Evolutionary conservation across 352 stramenopile species (phyloP).

Genomic region (Saprolegnia parasitica): DNA sequence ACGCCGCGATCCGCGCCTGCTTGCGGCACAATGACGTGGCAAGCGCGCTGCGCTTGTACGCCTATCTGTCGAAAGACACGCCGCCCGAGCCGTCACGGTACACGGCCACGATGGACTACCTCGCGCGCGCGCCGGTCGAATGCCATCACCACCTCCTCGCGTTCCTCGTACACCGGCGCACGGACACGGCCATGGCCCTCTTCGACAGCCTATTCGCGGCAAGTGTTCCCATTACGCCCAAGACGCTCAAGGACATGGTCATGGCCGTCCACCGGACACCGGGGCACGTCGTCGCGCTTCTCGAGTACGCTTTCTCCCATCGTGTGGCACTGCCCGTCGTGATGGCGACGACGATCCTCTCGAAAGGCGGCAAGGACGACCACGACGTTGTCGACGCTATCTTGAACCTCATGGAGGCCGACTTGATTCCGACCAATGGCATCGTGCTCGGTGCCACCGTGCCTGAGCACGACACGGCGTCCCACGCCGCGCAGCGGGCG

Average conservation of each 20-base stretch:
- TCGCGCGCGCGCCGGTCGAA: neutral
- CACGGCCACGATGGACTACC: slow-evolving; percentile 6
- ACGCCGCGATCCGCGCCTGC: slow-evolving; percentile 3
- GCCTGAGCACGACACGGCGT: neutral
- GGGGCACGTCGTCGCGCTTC: neutral
- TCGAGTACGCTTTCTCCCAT: slow-evolving; percentile 2
- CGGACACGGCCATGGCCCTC: slow-evolving; percentile 3
- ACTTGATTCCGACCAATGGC: slow-evolving; percentile 2
- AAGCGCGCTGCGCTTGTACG: neutral
- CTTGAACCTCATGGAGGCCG: slow-evolving; percentile 15
- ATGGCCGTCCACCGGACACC: neutral
- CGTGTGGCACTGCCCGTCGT: neutral
- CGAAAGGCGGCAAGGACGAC: neutral
- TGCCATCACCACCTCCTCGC: neutral
- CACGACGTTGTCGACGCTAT: neutral
- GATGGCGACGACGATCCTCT: neutral
- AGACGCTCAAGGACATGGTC: slow-evolving; percentile 17
- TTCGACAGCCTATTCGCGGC: neutral
- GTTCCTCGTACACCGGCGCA: neutral
- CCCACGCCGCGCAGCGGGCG: neutral
- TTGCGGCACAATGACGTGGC: neutral
- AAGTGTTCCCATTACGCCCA: neutral
- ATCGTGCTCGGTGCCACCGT: neutral
- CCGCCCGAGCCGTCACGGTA: neutral
- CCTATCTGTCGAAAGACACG: neutral